Evolutionary conservation across 2,329 filamentous ascomycete species (phyloP), one percentile per base, ranked within the genome.

Genomic region (Bipolaris zeicola): DNA sequence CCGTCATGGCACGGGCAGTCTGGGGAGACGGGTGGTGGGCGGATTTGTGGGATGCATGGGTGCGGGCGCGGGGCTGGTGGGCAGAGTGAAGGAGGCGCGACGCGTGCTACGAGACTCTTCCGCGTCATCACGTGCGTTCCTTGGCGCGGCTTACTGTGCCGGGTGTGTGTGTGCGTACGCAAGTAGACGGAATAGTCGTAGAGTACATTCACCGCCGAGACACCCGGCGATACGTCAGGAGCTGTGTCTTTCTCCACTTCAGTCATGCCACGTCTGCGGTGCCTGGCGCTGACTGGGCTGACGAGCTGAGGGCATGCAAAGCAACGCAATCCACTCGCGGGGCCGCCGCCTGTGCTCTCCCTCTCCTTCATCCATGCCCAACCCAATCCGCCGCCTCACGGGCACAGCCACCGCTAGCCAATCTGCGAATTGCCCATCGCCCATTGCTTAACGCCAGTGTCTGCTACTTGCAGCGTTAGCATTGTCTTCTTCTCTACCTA

Each of bases 1-100:
- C 66, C 28, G 71, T 70, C 72, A 75, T 73, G 6, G 62, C 56
- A 62, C 28, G 7, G 16, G 8, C 1, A 13, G 28, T 20, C 18
- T 56, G 37, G 3, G 24, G 20, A 33, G 44, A 62, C 63, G 68
- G 63, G 62, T 60, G 31, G 43, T 8, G 11, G 2, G 13, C 8
- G 2, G 14, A 18, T 14, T n/a, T 24, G 37, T 14, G 6, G 24
- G 1, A 6, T 48, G 33, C 57, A 57, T 56, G 36, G 42, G 26
- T 56, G 49, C 38, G 50, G 52, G 49, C 31, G 49, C 38, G 50
- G 52, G 49, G 47, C 7, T 39, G 55, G 26, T 22, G 54, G 8
- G 16, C 50, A 50, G 52, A 39, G 43, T 14, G 52, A 45, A 47
- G 34, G 42, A 22, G 33, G 49, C n/a, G 36, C n/a, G 14, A 16